phyloP scores from a whole-genome alignment of 495 filamentous ascomycete genomes.

The Penicillium canescens region DNA sequence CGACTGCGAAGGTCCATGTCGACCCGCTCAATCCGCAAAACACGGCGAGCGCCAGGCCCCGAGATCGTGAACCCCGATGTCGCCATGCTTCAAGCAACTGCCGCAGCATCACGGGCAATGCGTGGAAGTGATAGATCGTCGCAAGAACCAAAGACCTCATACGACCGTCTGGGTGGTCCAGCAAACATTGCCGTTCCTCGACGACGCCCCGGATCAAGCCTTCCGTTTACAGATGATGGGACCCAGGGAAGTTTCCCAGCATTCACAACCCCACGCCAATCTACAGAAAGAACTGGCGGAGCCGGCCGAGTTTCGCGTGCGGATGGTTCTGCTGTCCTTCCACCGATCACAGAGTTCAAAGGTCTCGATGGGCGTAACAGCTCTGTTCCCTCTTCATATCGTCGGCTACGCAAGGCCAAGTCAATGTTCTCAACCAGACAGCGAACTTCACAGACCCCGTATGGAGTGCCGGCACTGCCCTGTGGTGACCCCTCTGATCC shows the following conservation, averaged over 20 bases:
- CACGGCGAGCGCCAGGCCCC: conserved; percentile 20
- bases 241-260: background rate
- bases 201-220: conserved; percentile 21
- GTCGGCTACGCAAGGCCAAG: conserved; percentile 69
- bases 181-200: conserved; percentile 41
- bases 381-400: conserved; percentile 71
- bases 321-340: conserved; percentile 26
- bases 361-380: conserved; percentile 60
- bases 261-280: conserved; percentile 7
- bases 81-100: conserved; percentile 62
- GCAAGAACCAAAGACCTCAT: conserved; percentile 28
- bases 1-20: conserved; percentile 63
- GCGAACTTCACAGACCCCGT: conserved; percentile 29
- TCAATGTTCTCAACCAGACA: conserved; percentile 66
- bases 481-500: conserved; percentile 11
- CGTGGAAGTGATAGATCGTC: conserved; percentile 50
- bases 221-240: conserved; percentile 11
- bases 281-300: background rate
- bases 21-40: conserved; percentile 55
- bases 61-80: conserved; percentile 54
- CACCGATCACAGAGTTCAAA: conserved; percentile 35
- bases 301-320: conserved; percentile 8
- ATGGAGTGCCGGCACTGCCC: conserved; percentile 19
- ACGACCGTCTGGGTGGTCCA: conserved; percentile 34
- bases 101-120: conserved; percentile 69